Evolutionary conservation across 345 rosid genomes (phyloP).

Genomic region (Sonneratia alba): DNA sequence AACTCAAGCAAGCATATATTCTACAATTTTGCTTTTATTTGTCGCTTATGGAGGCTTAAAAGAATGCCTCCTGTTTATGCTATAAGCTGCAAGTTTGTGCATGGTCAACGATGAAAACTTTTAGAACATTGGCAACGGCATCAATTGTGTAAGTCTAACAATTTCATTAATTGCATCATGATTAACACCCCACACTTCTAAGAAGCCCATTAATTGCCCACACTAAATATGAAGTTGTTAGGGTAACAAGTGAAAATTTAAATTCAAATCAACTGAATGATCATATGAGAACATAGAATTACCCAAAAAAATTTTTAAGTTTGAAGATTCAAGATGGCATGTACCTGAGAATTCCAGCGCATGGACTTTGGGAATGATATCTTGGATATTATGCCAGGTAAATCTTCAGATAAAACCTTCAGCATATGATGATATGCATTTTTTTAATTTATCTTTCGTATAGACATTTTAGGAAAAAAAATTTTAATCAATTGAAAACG

Average conservation of each 20-base stretch:
- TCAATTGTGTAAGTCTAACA: background rate
- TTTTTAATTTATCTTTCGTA: background rate
- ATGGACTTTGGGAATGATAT: slow-evolving; percentile 87
- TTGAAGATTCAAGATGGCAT: background rate
- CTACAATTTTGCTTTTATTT: background rate
- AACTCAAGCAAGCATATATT: background rate
- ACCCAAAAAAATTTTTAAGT: background rate
- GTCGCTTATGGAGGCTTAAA: background rate
- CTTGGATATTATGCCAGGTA: slow-evolving; percentile 59
- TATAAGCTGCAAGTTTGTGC: background rate
- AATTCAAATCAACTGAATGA: background rate
- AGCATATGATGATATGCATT: background rate
- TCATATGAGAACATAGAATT: background rate
- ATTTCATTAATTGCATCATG: background rate
- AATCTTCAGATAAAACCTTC: slow-evolving; percentile 79
- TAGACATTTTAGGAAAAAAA: background rate
- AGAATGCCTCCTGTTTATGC: background rate
- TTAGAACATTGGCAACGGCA: background rate
- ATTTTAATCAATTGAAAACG: background rate
- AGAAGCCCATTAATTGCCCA: background rate
- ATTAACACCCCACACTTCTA: background rate
- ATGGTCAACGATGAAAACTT: background rate
- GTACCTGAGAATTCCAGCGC: slow-evolving; percentile 94
- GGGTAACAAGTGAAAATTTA: background rate
- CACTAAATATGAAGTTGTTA: background rate